Base-by-base conservation (phyloP, 345 rosid genomes). In the Garcia nutans region DNA sequence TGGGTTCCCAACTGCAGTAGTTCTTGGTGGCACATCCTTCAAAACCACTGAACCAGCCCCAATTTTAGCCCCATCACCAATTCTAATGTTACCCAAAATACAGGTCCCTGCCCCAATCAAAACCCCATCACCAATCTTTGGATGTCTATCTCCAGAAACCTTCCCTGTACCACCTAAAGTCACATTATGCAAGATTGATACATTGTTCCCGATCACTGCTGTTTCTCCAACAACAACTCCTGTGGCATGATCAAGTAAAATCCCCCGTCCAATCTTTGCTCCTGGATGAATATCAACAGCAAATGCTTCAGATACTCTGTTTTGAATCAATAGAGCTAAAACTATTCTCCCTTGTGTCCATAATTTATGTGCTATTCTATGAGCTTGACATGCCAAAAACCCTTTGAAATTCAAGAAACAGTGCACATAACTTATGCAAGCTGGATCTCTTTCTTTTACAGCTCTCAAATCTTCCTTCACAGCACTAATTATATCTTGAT, bases 31-130 rank as follows among this genome's bases (percentile, higher is more conserved):
- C 28, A 91, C 88, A 0, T 95, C 97, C 81, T 87, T 93, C 74
- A 95, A 56, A 65, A 95, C 97, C 54, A 95, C 93, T 1, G 99
- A 95, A 0, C 97, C 89, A 15, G 99, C 98, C 15, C 99, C 99
- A 52, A 95, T 90, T 83, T 91, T 95, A 6, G 96, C 99, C 28
- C 99, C 99, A 19, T 93, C 96, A n/a, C 99, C 97, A 69, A 95
- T 89, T 70, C 72, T 84, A 45, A 95, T 88, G 60, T 89, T 93
- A 68, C 97, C 99, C 89, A 95, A 79, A 55, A 95, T 90, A 81
- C 99, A 93, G 28, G 94, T 91, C 81, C 96, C 97, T 0, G 98
- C 98, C 65, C 99, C 99, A 61, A 93, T 91, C 87, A 95, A 77
- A 7, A 95, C 99, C 62, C 99, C 99, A 65, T 95, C 88, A 0